Conservation (phyloP, 2,329 filamentous ascomycete species). For the Endoconidiophora polonica region DNA sequence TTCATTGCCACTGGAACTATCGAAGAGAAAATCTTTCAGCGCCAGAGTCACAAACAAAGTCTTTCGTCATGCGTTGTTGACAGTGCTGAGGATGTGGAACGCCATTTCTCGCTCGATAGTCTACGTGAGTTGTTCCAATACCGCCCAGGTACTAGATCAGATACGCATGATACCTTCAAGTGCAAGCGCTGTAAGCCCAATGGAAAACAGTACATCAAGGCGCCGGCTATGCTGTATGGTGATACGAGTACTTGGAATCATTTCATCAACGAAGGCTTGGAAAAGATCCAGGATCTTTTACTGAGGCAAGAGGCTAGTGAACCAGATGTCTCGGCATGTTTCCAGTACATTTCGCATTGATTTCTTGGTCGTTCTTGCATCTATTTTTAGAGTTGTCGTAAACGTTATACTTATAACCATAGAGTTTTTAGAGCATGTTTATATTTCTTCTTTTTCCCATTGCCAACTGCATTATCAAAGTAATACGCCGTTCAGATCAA, state of each 20-base stretch:
- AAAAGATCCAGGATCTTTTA: constrained; percentile 82
- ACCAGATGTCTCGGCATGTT: constrained; percentile 76
- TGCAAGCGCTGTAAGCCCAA: constrained; percentile 87
- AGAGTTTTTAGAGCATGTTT: neutral
- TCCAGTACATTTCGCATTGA: constrained; percentile 91
- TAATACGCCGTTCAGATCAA: no score
- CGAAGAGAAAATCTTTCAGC: constrained; percentile 98
- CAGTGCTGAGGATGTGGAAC: constrained; percentile 88
- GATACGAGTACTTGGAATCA: constrained; percentile 99
- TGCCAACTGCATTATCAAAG: no score
- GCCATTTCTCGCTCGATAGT: constrained; percentile 85
- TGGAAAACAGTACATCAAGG: constrained; percentile 74
- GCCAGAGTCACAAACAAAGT: constrained; percentile 95
- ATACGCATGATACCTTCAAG: constrained; percentile 97
- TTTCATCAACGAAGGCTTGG: constrained; percentile 57
- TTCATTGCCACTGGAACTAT: constrained; percentile 97
- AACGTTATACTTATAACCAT: neutral
- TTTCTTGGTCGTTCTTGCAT: constrained; percentile 5
- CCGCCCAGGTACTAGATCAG: constrained; percentile 64
- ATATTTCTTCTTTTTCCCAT: neutral
- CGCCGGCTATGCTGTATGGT: constrained; percentile 87
- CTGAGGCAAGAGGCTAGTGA: constrained; percentile 71
- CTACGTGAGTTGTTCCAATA: constrained; percentile 91
- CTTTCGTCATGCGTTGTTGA: constrained; percentile 93
- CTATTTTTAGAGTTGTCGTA: neutral